Conservation (phyloP, 2,329 filamentous ascomycete genomes). For the Aspergillus awamori region DNA sequence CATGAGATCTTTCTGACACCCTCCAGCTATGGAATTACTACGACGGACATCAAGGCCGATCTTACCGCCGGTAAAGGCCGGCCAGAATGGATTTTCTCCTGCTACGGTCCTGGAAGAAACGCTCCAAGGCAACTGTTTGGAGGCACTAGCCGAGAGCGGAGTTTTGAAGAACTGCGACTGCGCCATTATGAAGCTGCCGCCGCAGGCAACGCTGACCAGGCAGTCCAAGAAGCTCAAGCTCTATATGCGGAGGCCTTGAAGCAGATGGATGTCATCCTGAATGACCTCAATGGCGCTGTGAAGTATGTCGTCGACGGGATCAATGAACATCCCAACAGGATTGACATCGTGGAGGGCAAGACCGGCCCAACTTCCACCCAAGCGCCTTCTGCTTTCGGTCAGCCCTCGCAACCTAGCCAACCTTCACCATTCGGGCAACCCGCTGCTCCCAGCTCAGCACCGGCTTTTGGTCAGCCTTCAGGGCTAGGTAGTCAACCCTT, state of each 20-base stretch:
- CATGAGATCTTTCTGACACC: background rate
- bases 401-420: conserved; percentile 26
- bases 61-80: conserved; percentile 63
- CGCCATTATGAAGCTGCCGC: conserved; percentile 68
- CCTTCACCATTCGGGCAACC: conserved; percentile 46
- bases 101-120: conserved; percentile 77
- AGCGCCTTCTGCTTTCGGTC: conserved; percentile 31
- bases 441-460: conserved; percentile 22
- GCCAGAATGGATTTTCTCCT: conserved; percentile 83
- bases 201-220: conserved; percentile 60
- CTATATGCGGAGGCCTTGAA: conserved; percentile 67
- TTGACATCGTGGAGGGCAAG: conserved; percentile 54
- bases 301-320: conserved; percentile 68
- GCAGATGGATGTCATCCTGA: conserved; percentile 72
- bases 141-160: conserved; percentile 76
- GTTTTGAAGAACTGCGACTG: conserved; percentile 81
- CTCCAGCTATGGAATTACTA: conserved; percentile 57
- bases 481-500: conserved; percentile 22
- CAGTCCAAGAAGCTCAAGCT: conserved; percentile 54
- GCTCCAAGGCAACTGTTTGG: conserved; percentile 83
- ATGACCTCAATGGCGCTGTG: conserved; percentile 71
- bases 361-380: conserved; percentile 22
- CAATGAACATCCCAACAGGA: conserved; percentile 74
- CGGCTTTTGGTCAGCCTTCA: conserved; percentile 34
- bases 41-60: conserved; percentile 65